Conservation (phyloP, 2,329 filamentous ascomycete genomes). For the Xylariaceae sp. region DNA sequence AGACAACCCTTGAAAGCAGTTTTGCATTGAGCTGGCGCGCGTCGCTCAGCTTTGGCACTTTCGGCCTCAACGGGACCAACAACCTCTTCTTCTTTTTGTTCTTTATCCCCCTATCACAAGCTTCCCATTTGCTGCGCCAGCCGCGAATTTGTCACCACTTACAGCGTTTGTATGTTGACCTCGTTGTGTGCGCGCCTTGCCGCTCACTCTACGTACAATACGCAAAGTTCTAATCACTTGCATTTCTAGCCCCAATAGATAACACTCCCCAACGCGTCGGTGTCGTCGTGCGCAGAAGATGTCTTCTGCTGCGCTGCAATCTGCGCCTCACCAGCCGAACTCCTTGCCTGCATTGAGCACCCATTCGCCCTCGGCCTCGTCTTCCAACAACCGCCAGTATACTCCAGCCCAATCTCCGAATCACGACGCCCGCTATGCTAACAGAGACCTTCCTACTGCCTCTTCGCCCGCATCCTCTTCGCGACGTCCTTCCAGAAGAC, state of each 20-base stretch:
- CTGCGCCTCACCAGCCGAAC: constrained; percentile 51
- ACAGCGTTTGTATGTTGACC: not conserved
- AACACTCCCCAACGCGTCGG: constrained; percentile 1
- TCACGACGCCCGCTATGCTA: constrained; percentile 55
- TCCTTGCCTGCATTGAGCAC: constrained; percentile 42
- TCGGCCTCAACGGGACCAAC: constrained; percentile 10
- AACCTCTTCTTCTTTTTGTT: constrained; percentile 6
- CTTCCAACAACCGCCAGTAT: constrained; percentile 51
- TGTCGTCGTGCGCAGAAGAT: constrained; percentile 41
- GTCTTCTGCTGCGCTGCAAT: constrained; percentile 62
- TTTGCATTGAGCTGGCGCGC: constrained; percentile 14
- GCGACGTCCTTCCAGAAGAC: constrained; percentile 50
- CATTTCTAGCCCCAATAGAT: constrained; percentile 6
- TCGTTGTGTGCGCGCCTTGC: not conserved
- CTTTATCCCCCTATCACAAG: constrained; percentile 8
- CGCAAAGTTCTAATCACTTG: not conserved
- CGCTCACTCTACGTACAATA: not conserved
- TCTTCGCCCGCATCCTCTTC: constrained; percentile 51
- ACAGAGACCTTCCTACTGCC: constrained; percentile 42
- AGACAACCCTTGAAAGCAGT: constrained; percentile 12
- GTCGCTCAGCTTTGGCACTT: constrained; percentile 15
- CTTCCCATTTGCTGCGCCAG: constrained; percentile 6
- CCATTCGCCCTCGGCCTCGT: constrained; percentile 45
- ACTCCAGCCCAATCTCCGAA: constrained; percentile 49
- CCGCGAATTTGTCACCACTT: not conserved